Conservation (phyloP, 371 early-diverging fungal genomes). For the Mucor indicus region DNA sequence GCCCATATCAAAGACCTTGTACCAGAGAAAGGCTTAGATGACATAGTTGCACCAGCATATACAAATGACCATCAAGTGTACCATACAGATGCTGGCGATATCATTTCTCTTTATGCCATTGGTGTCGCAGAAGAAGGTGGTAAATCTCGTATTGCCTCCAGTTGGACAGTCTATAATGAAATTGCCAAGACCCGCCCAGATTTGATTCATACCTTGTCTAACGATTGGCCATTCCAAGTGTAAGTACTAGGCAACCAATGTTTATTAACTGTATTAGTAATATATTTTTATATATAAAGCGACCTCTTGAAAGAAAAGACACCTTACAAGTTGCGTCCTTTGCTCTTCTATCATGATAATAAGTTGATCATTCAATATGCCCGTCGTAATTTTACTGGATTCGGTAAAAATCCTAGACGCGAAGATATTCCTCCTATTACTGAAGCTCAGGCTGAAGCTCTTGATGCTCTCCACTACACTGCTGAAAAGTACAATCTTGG, state of each 20-base stretch:
- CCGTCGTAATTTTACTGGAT: conserved; percentile 26
- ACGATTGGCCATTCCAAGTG: conserved; percentile 26
- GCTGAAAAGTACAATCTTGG: conserved; percentile 25
- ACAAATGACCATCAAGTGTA: conserved; percentile 33
- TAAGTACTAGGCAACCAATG: too few relatives aligned
- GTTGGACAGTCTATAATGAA: conserved; percentile 35
- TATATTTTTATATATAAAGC: too few relatives aligned
- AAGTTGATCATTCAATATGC: conserved; percentile 33
- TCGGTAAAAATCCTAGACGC: conserved; percentile 27
- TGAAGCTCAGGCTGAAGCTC: conserved; percentile 29
- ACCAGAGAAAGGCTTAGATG: conserved; percentile 15
- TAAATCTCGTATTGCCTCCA: conserved; percentile 28
- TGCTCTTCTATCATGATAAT: conserved; percentile 22
- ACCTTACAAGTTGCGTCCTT: conserved; percentile 15
- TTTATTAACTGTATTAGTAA: too few relatives aligned
- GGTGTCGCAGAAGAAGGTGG: conserved; percentile 30
- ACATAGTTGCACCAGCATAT: conserved; percentile 25
- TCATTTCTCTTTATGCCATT: conserved; percentile 30
- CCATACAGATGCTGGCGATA: conserved; percentile 31
- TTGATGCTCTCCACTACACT: conserved; percentile 26
- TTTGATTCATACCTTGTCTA: conserved; percentile 26
- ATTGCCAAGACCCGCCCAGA: conserved; percentile 25
- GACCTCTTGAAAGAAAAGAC: conserved; percentile 11
- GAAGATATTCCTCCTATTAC: conserved; percentile 30
- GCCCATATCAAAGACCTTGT: conserved; percentile 30